Base-by-base conservation (phyloP, 2,329 filamentous ascomycete genomes). In the Arthrobotrys entomopaga region DNA sequence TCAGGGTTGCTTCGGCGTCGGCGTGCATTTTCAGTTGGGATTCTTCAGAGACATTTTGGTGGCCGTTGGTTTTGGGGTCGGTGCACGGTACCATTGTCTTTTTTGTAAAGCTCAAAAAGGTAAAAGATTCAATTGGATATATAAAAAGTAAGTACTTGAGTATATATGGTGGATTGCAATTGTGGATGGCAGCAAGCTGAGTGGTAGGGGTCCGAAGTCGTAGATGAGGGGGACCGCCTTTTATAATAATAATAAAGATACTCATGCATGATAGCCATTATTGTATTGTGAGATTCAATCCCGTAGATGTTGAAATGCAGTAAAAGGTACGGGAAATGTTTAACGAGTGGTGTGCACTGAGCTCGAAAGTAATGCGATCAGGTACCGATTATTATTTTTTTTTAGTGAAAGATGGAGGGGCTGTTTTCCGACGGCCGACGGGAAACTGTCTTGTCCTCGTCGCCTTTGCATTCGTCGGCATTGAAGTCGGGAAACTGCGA, bases 1-100 rank as follows among this genome's bases (percentile, higher is more conserved):
- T 82, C 26, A 84, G 79, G 75, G 84, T 82, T 75, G 81, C 81
- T 76, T 82, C 78, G 34, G 82, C 80, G 60, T 79, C 81, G 43
- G 79, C 65, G 75, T 79, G 82, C 77, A 83, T 54, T 24, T 57
- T 38, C 16, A 60, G 54, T 58, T 74, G 43, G n/a, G 65, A 57
- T 34, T 34, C 29, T 34, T n/a, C n/a, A n/a, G 29, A 34, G 61
- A 66, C 42, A 16, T 54, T 34, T 22, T 53, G 16, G 43, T 43
- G 26, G 13, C 66, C 52, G 46, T 22, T 29, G 2, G 43, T 40
- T 29, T 59, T 38, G 40, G 63, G 70, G 57, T 74, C 63, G 42
- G 50, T 67, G 49, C 70, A 74, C 20, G 70, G 70, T 13, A 58
- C 70, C 70, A 74, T 74, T 52, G 50, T 52, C 49, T n/a, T 20